phyloP scores from a whole-genome alignment of 306 rosid genomes.

The Casuarina cunninghamiana region DNA sequence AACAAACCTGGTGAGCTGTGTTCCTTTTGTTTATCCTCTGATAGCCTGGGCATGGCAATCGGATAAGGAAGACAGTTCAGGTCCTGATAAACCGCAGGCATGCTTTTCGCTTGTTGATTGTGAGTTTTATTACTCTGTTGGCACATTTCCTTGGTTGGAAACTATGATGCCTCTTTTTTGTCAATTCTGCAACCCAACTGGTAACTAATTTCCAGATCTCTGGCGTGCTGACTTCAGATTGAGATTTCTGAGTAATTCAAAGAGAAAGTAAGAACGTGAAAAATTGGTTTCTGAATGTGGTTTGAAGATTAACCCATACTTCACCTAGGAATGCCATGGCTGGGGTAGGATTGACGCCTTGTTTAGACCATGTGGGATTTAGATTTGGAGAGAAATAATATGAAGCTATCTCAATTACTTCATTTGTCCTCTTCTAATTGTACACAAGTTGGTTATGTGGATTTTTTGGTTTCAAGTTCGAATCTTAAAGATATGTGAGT shows the following conservation, averaged over 20 bases:
- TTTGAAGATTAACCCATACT: no score
- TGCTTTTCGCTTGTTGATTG: slow-evolving; percentile 38
- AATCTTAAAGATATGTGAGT: no score
- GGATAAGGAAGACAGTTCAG: slow-evolving; percentile 74
- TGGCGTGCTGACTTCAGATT: slow-evolving; percentile 53
- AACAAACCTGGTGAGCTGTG: slow-evolving; percentile 60
- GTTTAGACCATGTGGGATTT: slow-evolving; percentile 7
- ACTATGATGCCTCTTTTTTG: slow-evolving; percentile 28
- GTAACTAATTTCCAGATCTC: slow-evolving; percentile 52
- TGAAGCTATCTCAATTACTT: not conserved
- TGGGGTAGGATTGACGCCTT: not conserved
- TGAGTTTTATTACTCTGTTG: slow-evolving; percentile 23
- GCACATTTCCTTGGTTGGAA: slow-evolving; percentile 27
- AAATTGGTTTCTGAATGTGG: not conserved
- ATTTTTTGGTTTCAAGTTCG: no score
- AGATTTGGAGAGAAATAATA: not conserved
- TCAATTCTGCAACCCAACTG: slow-evolving; percentile 27
- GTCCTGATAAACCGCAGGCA: slow-evolving; percentile 56
- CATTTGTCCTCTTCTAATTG: no score
- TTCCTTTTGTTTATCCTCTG: slow-evolving; percentile 35
- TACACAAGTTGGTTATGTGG: no score
- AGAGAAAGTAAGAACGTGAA: slow-evolving; percentile 14
- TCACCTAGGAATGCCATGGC: no score
- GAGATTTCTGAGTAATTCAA: slow-evolving; percentile 46
- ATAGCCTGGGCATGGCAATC: slow-evolving; percentile 36